These are phyloP conservation scores for Boletellus sp. DNA, from an alignment of 1,284 basidiomycete genomes.

Conservation along the genomic window DNA sequence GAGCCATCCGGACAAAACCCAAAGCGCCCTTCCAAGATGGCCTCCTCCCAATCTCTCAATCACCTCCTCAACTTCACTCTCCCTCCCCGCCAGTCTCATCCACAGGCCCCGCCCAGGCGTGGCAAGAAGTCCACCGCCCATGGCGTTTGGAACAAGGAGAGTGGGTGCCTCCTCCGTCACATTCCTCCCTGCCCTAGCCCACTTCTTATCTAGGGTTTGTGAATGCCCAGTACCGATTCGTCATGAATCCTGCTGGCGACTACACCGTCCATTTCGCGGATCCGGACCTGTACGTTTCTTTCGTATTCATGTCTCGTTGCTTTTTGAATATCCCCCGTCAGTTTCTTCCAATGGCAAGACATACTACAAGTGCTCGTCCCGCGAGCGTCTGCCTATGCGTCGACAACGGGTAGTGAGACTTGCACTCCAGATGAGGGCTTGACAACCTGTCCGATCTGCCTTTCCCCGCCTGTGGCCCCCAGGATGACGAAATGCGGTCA, in stretches of 20 bases:
- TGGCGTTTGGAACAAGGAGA: conserved; percentile 81
- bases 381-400: conserved; percentile 62
- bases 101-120: conserved; percentile 62
- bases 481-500: conserved; percentile 98
- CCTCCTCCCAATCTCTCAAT: conserved; percentile 61
- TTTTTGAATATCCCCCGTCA: conserved; percentile 31
- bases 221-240: conserved; percentile 91
- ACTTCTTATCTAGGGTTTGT: conserved; percentile 64
- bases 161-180: conserved; percentile 46
- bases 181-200: conserved; percentile 9
- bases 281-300: conserved; percentile 77
- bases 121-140: conserved; percentile 62
- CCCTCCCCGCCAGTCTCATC: conserved; percentile 69
- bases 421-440: conserved; percentile 51
- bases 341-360: conserved; percentile 94
- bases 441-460: conserved; percentile 90
- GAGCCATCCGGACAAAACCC: conserved; percentile 35
- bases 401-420: conserved; percentile 44
- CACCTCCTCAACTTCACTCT: conserved; percentile 84
- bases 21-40: conserved; percentile 65
- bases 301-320: background rate
- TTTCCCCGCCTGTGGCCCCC: conserved; percentile 86
- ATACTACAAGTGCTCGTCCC: conserved; percentile 94
- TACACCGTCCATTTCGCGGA: conserved; percentile 96
- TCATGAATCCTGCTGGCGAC: conserved; percentile 88